A percentile compares a stretch with the other conserved stretches of the same genome.
Conservation (phyloP, 441 rosid species). For the Jatropha multifida region DNA sequence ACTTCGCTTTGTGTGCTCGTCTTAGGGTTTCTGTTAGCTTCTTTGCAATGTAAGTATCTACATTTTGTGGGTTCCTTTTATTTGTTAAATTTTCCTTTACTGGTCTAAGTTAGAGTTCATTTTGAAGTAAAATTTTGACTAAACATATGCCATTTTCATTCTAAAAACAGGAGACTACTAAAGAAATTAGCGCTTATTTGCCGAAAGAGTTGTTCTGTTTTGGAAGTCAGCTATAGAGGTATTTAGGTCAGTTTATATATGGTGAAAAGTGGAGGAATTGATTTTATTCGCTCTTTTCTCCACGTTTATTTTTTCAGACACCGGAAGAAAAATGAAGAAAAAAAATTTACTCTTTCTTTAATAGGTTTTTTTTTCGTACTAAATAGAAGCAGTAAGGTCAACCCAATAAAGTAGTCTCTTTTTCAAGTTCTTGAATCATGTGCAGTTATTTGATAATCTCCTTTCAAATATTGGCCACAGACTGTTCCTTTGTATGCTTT, state of each 20-base stretch:
- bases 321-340: neutral
- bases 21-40: constrained; percentile 27
- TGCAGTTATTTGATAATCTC: neutral
- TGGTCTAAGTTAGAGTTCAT: neutral
- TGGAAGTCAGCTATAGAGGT: neutral
- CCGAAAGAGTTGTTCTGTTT: neutral
- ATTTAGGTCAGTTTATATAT: neutral
- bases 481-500: neutral
- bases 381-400: neutral
- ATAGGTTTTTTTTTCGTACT: neutral
- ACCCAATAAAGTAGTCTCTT: neutral
- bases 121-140: constrained; percentile 9
- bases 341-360: neutral
- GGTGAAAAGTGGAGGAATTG: constrained; percentile 1
- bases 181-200: neutral
- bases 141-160: neutral
- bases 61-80: constrained; percentile 3
- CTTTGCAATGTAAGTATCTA: constrained; percentile 20
- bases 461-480: neutral
- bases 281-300: neutral
- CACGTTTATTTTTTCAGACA: neutral
- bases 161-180: neutral
- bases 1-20: constrained; percentile 4
- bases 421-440: neutral
- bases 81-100: neutral